Evolutionary conservation across 2,329 filamentous ascomycete species (phyloP), one percentile per base, ranked within the genome.

Genomic region (Fusarium chuoi): DNA sequence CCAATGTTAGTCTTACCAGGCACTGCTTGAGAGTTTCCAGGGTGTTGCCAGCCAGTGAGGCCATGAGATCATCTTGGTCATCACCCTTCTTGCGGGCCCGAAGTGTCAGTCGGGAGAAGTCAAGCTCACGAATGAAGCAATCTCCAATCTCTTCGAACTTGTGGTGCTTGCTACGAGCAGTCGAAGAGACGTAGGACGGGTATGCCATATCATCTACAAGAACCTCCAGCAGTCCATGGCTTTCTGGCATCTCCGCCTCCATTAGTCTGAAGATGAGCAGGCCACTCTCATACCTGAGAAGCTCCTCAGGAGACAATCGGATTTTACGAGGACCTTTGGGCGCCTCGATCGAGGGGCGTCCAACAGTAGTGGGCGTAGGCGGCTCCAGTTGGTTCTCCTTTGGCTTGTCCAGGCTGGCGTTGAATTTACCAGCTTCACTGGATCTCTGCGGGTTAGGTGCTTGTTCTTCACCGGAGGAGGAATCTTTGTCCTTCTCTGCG

Each of bases 121-220:
- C 97, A n/a, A 99, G 88, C 82, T 99, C 96, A 70, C 96, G 94
- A 68, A 99, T 93, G 83, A 99, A 95, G 61, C 95, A 96, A 83
- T 99, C 96, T 55, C 96, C 95, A 79, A 95, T 95, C 83, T 99
- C 96, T 76, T 96, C 94, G 82, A 98, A 94, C 59, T 90, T 93
- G 79, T 91, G 89, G 17, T 87, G 85, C 76, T 88, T 92, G 45
- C 87, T 89, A 78, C 90, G 91, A 38, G 95, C 92, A 73, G 91
- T 94, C 2, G 93, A 91, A 17, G 95, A 97, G 4, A 90, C 88
- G 81, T 98, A 98, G 2, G 95, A 93, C 1, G 96, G 93, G 84
- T 96, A 98, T 38, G 94, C 90, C 89, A 96, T 95, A 81, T 99
- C 96, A 81, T 99, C 96, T 81, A 98, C 96, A 72, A 96, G 86